These are phyloP conservation scores for Periconia digitata DNA, from an alignment of 2,329 filamentous ascomycete genomes.

Conservation along the genomic window DNA sequence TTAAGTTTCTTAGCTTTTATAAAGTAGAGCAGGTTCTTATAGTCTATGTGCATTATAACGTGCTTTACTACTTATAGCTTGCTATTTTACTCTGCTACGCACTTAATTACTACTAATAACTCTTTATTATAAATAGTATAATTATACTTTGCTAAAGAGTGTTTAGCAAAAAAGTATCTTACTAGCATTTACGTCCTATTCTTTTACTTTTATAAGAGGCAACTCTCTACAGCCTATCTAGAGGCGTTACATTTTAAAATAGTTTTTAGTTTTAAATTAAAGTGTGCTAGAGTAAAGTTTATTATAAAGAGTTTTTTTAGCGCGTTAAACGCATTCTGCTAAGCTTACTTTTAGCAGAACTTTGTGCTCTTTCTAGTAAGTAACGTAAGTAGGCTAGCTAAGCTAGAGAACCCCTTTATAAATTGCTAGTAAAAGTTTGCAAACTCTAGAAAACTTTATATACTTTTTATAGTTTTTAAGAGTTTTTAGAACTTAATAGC, in stretches of 20 bases:
- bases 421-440: conserved; percentile 7
- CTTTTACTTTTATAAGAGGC: neutral
- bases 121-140: conserved; percentile 6
- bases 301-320: conserved; percentile 7
- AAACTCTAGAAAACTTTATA: conserved; percentile 9
- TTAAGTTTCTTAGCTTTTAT: neutral
- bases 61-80: neutral
- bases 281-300: conserved; percentile 3
- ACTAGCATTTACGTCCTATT: neutral
- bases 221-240: neutral
- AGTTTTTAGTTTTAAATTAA: conserved; percentile 5
- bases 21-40: conserved; percentile 5
- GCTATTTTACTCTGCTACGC: neutral
- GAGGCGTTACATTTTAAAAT: neutral
- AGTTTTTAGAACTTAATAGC: conserved; percentile 2
- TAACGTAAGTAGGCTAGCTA: neutral
- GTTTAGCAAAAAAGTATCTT: neutral
- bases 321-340: conserved; percentile 2
- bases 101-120: conserved; percentile 1
- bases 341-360: neutral
- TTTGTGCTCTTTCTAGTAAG: conserved; percentile 1
- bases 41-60: neutral
- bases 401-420: conserved; percentile 3
- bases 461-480: neutral
- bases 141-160: conserved; percentile 1